Percentiles rank a stretch among this genome's conserved stretches.
These are phyloP conservation scores for Gleditsia sinensis DNA, from an alignment of 306 rosid genomes.

Conservation along the genomic window DNA sequence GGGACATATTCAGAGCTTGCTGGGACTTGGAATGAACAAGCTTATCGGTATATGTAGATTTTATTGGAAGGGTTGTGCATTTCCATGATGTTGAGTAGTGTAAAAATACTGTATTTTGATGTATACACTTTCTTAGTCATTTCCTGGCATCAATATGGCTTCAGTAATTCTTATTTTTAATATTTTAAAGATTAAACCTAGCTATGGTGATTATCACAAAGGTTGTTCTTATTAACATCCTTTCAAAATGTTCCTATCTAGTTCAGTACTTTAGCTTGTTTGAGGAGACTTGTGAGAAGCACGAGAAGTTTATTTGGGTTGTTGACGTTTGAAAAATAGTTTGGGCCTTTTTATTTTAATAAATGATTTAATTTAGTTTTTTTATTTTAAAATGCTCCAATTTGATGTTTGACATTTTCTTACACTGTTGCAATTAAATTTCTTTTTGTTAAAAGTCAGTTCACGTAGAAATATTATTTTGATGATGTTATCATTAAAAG, in stretches of 20 bases:
- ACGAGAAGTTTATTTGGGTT: background rate
- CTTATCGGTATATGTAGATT: background rate
- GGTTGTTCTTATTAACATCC: background rate
- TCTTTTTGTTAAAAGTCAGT: too few relatives aligned
- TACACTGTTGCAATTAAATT: too few relatives aligned
- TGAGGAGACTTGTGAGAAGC: background rate
- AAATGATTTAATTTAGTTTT: too few relatives aligned
- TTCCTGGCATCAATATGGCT: background rate
- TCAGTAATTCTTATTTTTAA: background rate
- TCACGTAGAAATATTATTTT: too few relatives aligned
- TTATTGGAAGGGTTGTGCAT: background rate
- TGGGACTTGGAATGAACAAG: slow-evolving; percentile 10
- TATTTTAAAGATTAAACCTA: background rate
- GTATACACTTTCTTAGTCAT: background rate
- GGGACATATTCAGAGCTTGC: background rate
- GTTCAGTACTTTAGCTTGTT: background rate
- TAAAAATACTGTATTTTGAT: background rate
- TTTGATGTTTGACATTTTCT: too few relatives aligned
- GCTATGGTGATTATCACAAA: background rate
- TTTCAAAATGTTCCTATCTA: background rate
- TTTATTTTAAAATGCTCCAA: too few relatives aligned
- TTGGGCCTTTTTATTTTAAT: too few relatives aligned
- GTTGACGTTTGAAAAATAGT: background rate
- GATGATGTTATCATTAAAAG: too few relatives aligned
- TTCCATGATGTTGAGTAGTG: background rate